Evolutionary conservation across 2,329 filamentous ascomycete genomes (phyloP), one percentile per base, ranked within the genome.

Genomic region (Scopulariopsis brevicaulis): DNA sequence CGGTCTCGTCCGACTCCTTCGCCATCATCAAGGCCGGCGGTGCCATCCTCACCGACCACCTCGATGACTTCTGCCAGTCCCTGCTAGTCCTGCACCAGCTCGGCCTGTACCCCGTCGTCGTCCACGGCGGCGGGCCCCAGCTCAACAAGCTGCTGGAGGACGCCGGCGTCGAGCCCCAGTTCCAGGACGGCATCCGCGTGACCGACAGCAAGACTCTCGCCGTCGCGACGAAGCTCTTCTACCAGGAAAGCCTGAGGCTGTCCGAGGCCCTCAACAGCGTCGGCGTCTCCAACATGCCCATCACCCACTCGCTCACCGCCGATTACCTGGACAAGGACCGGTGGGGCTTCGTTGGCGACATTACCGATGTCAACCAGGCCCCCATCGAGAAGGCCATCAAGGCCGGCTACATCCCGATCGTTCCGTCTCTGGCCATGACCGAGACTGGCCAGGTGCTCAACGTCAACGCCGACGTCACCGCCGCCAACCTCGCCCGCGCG

Each of bases 1-100:
- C 92, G 37, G 92, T 96, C 61, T 94, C 91, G 52, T 96, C 91
- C 40, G 92, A 97, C 76, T 91, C 96, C 69, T 99, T 97, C 72
- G 93, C 92, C 64, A 93, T 99, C 54, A 96, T 99, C 74, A 99
- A 99, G 78, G 93, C 97, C 58, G 94, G 93, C 61, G 94, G 93
- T 62, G 94, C 93, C 62, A 96, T 97, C 67, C 82, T 99, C 67
- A 96, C 90, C 60, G 92, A 97, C 70, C 88, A 96, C 73, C 81
- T 97, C 58, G 89, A 96, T 71, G 91, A 92, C 67, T 83, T 99
- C 58, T 96, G 90, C 69, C 87, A 88, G 58, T 92, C 89, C 55
- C 80, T 97, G 60, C 87, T 90, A 32, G 95, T 97, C 74, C 83
- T 97, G 55, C 93, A 96, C 74, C 89, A 96, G 77, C 90, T 97